Evolutionary conservation across 2,329 filamentous ascomycete genomes (phyloP).

Genomic region (Fonsecaea multimorphosa): DNA sequence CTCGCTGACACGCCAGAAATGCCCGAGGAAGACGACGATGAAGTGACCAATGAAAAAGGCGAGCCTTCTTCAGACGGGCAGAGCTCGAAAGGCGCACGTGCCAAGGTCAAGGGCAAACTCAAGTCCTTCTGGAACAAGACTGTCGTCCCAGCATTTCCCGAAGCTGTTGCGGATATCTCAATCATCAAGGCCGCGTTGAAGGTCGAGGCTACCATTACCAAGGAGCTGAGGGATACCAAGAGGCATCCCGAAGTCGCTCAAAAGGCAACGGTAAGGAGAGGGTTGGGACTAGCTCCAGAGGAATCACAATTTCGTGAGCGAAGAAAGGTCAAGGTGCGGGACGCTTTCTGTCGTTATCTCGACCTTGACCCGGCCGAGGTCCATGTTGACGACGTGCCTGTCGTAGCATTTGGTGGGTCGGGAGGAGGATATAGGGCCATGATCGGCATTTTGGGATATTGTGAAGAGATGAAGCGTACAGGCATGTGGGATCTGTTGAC

Average conservation of each 20-base stretch:
- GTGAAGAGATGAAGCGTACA: slow-evolving; percentile 26
- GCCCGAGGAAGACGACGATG: slow-evolving; percentile 2
- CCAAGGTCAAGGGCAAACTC: slow-evolving; percentile 26
- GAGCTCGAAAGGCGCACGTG: not conserved
- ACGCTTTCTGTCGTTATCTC: slow-evolving; percentile 29
- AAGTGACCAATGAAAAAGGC: not conserved
- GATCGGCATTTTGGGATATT: slow-evolving; percentile 30
- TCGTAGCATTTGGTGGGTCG: slow-evolving; percentile 28
- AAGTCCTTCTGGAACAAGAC: slow-evolving; percentile 33
- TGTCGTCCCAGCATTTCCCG: slow-evolving; percentile 30
- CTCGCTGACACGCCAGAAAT: slow-evolving; percentile 5
- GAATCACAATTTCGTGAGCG: slow-evolving; percentile 19
- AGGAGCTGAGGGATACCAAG: slow-evolving; percentile 23
- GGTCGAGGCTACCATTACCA: slow-evolving; percentile 28
- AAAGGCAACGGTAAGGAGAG: slow-evolving; percentile 21
- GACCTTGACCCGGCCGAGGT: slow-evolving; percentile 24
- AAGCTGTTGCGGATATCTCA: slow-evolving; percentile 28
- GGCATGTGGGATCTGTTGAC: slow-evolving; percentile 31
- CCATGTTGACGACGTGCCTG: slow-evolving; percentile 28
- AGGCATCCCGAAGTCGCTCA: slow-evolving; percentile 26
- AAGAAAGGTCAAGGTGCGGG: slow-evolving; percentile 18
- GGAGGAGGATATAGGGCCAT: slow-evolving; percentile 31
- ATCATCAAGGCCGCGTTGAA: slow-evolving; percentile 26
- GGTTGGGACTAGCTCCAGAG: slow-evolving; percentile 19
- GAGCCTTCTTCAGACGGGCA: not conserved